phyloP scores from a whole-genome alignment of 2,329 filamentous ascomycete species.

The Hysterium pulicare region DNA sequence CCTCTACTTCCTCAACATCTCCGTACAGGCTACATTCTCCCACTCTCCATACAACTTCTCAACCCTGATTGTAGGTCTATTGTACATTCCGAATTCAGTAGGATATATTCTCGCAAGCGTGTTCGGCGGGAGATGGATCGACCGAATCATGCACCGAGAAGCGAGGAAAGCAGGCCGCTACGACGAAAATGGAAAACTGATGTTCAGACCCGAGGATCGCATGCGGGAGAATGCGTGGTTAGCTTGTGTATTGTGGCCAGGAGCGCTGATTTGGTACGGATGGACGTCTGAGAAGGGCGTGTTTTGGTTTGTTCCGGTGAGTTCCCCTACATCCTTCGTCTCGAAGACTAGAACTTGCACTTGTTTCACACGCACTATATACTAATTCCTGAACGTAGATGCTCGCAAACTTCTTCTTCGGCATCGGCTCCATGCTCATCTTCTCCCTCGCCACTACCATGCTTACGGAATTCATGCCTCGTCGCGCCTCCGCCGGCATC shows the following conservation, averaged over 20 bases:
- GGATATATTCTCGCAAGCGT: slow-evolving; percentile 35
- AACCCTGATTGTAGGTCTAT: slow-evolving; percentile 35
- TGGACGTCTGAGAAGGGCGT: slow-evolving; percentile 33
- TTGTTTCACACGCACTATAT: no score
- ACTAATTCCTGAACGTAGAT: slow-evolving; percentile 15
- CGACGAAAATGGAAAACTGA: slow-evolving; percentile 33
- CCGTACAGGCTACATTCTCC: slow-evolving; percentile 34
- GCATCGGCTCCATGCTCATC: slow-evolving; percentile 38
- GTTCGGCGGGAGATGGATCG: slow-evolving; percentile 40
- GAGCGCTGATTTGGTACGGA: slow-evolving; percentile 36
- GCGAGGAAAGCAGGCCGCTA: slow-evolving; percentile 34
- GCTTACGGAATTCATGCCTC: slow-evolving; percentile 41
- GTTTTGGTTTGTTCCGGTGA: slow-evolving; percentile 29
- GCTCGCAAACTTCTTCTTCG: slow-evolving; percentile 41
- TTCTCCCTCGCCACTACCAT: slow-evolving; percentile 38
- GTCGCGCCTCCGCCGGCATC: slow-evolving; percentile 32
- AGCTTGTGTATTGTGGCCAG: slow-evolving; percentile 33
- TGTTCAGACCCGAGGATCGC: slow-evolving; percentile 37
- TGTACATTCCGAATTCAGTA: slow-evolving; percentile 37
- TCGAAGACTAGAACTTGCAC: no score
- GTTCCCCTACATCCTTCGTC: no score
- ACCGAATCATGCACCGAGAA: slow-evolving; percentile 40
- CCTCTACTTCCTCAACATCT: slow-evolving; percentile 41
- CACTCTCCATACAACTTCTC: slow-evolving; percentile 32
- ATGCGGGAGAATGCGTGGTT: slow-evolving; percentile 42